These are phyloP conservation scores for Narthecium ossifragum DNA, from an alignment of 106 monocot species.

Conservation along the genomic window DNA sequence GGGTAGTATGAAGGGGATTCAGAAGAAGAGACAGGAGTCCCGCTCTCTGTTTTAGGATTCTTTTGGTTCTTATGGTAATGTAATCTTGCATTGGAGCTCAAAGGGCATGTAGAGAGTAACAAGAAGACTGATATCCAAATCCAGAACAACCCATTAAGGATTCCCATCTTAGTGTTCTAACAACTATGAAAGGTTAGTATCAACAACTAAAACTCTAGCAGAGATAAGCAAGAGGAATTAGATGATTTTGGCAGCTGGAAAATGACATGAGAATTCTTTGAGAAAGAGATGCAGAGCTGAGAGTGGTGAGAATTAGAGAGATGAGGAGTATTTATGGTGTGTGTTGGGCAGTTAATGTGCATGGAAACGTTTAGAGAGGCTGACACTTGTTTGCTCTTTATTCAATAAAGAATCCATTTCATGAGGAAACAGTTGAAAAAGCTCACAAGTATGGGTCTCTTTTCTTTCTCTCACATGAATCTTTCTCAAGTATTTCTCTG, in stretches of 20 bases:
- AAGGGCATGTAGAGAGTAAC: slow-evolving; percentile 3
- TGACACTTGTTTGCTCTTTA: background rate
- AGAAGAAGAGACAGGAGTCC: slow-evolving; percentile 2
- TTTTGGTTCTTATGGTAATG: slow-evolving; percentile 42
- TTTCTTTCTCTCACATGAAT: slow-evolving; percentile 7
- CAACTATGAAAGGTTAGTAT: too few relatives aligned
- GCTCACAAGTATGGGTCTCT: too few relatives aligned
- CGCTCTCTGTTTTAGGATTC: background rate
- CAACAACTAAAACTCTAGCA: too few relatives aligned
- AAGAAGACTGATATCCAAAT: slow-evolving; percentile 8
- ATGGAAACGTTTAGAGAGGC: background rate
- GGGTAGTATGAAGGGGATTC: background rate
- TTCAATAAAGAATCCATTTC: background rate
- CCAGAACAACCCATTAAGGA: background rate
- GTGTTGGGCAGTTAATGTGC: background rate
- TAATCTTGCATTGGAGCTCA: slow-evolving; percentile 15
- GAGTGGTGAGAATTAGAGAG: background rate
- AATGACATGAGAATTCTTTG: background rate
- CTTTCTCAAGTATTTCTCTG: background rate
- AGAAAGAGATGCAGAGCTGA: background rate
- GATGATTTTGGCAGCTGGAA: background rate
- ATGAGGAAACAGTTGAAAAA: background rate
- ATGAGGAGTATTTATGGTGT: background rate
- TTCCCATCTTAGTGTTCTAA: background rate
- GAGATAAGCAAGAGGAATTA: background rate